These are phyloP conservation scores for Phialophora expanda DNA, from an alignment of 2,329 filamentous ascomycete species.

Conservation along the genomic window DNA sequence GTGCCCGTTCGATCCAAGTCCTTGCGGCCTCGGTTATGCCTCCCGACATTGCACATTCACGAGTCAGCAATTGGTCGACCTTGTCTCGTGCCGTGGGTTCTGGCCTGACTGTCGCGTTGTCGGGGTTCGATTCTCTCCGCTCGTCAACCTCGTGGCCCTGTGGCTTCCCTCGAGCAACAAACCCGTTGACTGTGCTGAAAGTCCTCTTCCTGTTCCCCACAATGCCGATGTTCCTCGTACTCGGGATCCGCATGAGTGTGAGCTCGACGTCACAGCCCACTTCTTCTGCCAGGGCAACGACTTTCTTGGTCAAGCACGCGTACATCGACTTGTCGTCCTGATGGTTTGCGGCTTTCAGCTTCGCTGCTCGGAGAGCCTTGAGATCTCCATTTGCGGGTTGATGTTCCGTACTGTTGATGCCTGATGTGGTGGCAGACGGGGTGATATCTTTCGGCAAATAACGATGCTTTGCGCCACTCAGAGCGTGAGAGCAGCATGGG, in stretches of 20 bases:
- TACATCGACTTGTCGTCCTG: conserved; percentile 70
- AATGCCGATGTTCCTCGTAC: conserved; percentile 83
- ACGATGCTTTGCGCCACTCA: conserved; percentile 75
- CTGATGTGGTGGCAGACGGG: conserved; percentile 13
- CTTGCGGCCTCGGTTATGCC: conserved; percentile 51
- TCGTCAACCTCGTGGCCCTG: neutral
- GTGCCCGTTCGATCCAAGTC: conserved; percentile 60
- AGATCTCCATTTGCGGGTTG: conserved; percentile 50
- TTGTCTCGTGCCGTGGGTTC: neutral
- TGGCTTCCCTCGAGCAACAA: neutral
- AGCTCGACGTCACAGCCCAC: conserved; percentile 78
- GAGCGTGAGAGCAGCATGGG: conserved; percentile 90
- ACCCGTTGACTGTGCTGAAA: neutral
- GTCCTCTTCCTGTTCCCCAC: conserved; percentile 63
- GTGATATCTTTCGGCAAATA: conserved; percentile 44
- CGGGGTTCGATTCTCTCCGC: neutral
- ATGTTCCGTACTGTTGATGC: conserved; percentile 28
- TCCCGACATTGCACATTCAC: conserved; percentile 54
- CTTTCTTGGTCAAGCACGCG: conserved; percentile 80
- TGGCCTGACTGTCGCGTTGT: neutral
- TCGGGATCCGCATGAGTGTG: conserved; percentile 88
- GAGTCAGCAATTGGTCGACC: conserved; percentile 58
- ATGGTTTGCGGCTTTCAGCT: conserved; percentile 45
- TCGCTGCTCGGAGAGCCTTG: conserved; percentile 47
- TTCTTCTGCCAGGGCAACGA: conserved; percentile 69